Base-by-base conservation (phyloP, 805 yeast genomes). In the Cyberlindnera amylophila region DNA sequence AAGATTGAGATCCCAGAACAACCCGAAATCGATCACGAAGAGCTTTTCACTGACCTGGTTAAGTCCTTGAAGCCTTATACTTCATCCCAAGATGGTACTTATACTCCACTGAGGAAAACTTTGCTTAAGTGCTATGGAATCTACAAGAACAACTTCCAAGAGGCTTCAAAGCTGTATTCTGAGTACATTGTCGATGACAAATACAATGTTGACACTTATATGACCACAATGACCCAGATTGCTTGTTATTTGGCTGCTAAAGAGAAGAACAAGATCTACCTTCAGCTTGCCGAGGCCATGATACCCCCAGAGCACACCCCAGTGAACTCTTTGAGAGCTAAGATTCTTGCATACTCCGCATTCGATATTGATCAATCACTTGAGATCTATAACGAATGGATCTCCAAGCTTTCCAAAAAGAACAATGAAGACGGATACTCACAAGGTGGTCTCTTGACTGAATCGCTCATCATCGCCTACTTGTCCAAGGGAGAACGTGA, bases 401-500 rank as follows among this genome's bases (percentile, higher is more conserved):
- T 77, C 27, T 55, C 58, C 13, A 54, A 53, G 10, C 66, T 70
- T 0, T 62, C 72, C 7, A 61, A 59, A 16, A 50, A 56, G 6
- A 67, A 63, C 38, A 58, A 59, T 19, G 57, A 58, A 1, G 52
- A 58, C 1, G 55, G 58, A 1, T 42, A 71, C 12, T 72, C 81
- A 0, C 65, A 69, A 2, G 55, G 70, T 13, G 77, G 77, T 1
- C 41, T 61, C 4, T 49, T 77, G 18, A 70, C 77, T 1, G 79
- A 78, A 47, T 59, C 78, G 2, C 52, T 78, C 30, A 58, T 77
- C 23, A 47, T 73, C 13, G 69, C 72, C 0, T 65, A 57, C 41
- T 55, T 79, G 29, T 65, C 67, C 16, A 64, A 67, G 30, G 61
- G 66, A 33, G 82, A 79, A 54, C 59, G 81, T 33, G 77, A 74